Evolutionary conservation across 2,329 filamentous ascomycete genomes (phyloP).

Genomic region (Diaporthe batatas): DNA sequence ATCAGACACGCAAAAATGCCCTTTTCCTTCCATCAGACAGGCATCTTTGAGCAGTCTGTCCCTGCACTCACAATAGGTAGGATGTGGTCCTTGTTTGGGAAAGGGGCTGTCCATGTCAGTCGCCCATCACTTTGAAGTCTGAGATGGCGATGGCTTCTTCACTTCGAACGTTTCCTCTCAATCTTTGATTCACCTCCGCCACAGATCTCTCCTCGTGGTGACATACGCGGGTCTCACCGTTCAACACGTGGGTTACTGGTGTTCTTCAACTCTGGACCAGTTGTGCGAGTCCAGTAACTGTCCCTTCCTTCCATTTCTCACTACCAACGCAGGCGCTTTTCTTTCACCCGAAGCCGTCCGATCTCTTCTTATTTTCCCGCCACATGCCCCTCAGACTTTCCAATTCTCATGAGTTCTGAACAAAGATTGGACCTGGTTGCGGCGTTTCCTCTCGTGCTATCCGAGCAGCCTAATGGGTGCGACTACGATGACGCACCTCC

Average conservation of each 20-base stretch:
- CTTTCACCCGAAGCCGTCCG: not conserved
- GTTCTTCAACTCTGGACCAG: not conserved
- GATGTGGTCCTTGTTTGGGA: not conserved
- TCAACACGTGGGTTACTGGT: constrained; percentile 20
- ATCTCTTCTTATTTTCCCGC: not conserved
- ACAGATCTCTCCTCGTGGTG: not conserved
- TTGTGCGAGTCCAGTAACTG: not conserved
- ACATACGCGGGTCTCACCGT: constrained; percentile 11
- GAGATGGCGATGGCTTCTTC: constrained; percentile 7
- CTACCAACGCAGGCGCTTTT: not conserved
- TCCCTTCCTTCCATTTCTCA: not conserved
- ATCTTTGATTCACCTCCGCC: not conserved
- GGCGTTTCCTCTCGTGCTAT: not conserved
- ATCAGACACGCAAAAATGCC: not conserved
- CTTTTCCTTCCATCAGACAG: constrained; percentile 4
- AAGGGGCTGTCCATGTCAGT: not conserved
- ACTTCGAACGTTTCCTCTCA: not conserved
- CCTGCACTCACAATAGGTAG: not conserved
- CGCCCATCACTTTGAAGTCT: not conserved
- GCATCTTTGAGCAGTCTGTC: constrained; percentile 18
- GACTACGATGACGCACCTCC: constrained; percentile 33
- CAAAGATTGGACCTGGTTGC: not conserved
- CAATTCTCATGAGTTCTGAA: not conserved
- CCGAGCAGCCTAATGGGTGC: not conserved
- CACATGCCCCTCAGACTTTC: not conserved